Evolutionary conservation across 495 filamentous ascomycete genomes (phyloP).

Genomic region (Acidomyces sp.): DNA sequence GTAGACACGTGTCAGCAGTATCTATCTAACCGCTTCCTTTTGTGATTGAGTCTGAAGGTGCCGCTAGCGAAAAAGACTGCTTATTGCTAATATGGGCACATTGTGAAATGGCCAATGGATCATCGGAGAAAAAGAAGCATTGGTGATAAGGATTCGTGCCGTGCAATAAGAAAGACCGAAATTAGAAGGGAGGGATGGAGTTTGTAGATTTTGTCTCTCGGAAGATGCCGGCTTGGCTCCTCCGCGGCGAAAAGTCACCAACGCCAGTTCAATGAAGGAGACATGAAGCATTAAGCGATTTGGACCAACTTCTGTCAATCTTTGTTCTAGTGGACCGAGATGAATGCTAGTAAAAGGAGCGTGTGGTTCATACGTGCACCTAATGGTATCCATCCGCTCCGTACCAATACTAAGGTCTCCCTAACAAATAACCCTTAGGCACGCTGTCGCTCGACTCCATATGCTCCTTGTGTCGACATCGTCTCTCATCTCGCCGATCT

Average conservation of each 20-base stretch:
- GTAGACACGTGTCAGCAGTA: conserved; percentile 51
- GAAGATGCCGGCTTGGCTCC: conserved; percentile 3
- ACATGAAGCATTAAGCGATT: conserved; percentile 4
- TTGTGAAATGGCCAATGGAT: conserved; percentile 49
- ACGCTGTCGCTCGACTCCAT: conserved; percentile 15
- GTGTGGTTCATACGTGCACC: conserved; percentile 22
- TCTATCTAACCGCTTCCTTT: conserved; percentile 65
- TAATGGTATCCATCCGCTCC: conserved; percentile 16
- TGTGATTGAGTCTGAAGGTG: conserved; percentile 40
- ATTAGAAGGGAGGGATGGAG: conserved; percentile 2
- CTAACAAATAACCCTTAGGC: conserved; percentile 6
- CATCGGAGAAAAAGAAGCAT: conserved; percentile 33
- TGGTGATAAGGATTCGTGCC: conserved; percentile 56
- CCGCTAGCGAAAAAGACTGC: conserved; percentile 61
- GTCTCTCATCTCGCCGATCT: conserved; percentile 18
- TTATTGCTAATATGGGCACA: conserved; percentile 46
- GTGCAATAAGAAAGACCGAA: conserved; percentile 28
- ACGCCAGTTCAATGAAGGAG: conserved; percentile 22
- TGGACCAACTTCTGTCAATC: neutral
- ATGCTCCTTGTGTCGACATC: conserved; percentile 24
- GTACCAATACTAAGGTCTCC: neutral
- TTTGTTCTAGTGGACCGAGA: conserved; percentile 3
- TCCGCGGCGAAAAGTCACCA: conserved; percentile 18
- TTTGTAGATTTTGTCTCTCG: neutral
- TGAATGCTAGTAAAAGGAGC: conserved; percentile 28